Conservation (phyloP, 768 basidiomycete genomes). For the Naematelia encephala region DNA sequence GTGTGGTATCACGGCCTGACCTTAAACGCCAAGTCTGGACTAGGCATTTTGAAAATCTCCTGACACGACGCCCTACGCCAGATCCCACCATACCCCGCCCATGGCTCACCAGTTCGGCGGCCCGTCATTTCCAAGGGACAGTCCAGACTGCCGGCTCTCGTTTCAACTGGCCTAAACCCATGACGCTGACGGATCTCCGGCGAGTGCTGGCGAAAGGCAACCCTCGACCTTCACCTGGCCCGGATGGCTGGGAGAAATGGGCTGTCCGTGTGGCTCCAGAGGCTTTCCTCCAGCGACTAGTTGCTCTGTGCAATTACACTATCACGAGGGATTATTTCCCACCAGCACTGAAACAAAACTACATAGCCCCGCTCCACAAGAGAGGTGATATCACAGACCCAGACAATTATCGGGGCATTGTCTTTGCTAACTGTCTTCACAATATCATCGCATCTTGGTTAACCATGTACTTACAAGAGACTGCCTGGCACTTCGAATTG, state of each 20-base stretch:
- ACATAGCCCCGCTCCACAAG: conserved; percentile 13
- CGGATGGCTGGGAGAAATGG: conserved; percentile 25
- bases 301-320: conserved; percentile 7
- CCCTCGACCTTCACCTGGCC: conserved; percentile 14
- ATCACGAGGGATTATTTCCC: conserved; percentile 19
- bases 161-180: conserved; percentile 11
- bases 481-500: conserved; percentile 7
- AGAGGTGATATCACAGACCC: conserved; percentile 12
- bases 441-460: conserved; percentile 1
- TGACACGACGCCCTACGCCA: no score
- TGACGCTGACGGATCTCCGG: conserved; percentile 1
- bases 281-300: conserved; percentile 1
- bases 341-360: conserved; percentile 11
- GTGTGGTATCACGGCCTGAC: no score
- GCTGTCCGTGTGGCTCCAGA: not conserved
- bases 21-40: no score
- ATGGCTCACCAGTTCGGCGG: not conserved
- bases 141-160: not conserved
- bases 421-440: conserved; percentile 14
- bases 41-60: no score
- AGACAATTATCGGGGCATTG: conserved; percentile 14
- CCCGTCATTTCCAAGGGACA: not conserved
- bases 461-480: not conserved
- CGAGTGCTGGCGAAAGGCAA: conserved; percentile 10
- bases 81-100: not conserved